Conservation (phyloP, 495 filamentous ascomycete genomes). For the Bacidia gigantensis region DNA sequence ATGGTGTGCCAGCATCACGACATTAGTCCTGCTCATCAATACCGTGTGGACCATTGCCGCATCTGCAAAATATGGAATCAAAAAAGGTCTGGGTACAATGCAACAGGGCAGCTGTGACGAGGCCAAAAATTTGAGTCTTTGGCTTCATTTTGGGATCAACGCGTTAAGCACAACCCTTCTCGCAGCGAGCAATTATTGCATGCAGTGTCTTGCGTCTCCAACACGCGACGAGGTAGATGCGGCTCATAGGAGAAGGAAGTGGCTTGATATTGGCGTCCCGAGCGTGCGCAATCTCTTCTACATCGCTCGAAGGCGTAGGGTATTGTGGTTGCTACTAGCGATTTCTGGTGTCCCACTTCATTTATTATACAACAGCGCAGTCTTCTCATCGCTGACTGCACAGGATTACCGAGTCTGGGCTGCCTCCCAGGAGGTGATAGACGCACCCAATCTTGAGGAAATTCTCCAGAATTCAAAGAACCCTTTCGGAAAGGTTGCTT, state of each 20-base stretch:
- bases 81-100: constrained; percentile 6
- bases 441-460: not conserved
- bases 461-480: not conserved
- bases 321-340: constrained; percentile 7
- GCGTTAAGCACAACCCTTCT: constrained; percentile 27
- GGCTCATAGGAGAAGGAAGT: constrained; percentile 23
- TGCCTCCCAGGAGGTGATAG: not conserved
- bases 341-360: constrained; percentile 7
- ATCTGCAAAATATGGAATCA: not conserved
- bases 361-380: constrained; percentile 18
- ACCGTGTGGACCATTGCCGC: constrained; percentile 7
- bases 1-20: constrained; percentile 1
- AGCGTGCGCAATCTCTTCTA: constrained; percentile 8
- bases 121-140: constrained; percentile 15
- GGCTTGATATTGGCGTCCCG: constrained; percentile 18
- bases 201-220: constrained; percentile 11
- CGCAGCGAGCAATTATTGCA: constrained; percentile 28
- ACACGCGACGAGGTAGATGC: constrained; percentile 27
- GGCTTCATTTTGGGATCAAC: constrained; percentile 28
- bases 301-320: not conserved
- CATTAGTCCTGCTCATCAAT: constrained; percentile 11
- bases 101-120: constrained; percentile 17
- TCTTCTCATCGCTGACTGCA: constrained; percentile 18
- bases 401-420: constrained; percentile 16
- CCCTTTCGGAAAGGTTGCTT: not conserved